These are phyloP conservation scores for Posidonia australis DNA, from an alignment of 106 monocot genomes.

Conservation along the genomic window DNA sequence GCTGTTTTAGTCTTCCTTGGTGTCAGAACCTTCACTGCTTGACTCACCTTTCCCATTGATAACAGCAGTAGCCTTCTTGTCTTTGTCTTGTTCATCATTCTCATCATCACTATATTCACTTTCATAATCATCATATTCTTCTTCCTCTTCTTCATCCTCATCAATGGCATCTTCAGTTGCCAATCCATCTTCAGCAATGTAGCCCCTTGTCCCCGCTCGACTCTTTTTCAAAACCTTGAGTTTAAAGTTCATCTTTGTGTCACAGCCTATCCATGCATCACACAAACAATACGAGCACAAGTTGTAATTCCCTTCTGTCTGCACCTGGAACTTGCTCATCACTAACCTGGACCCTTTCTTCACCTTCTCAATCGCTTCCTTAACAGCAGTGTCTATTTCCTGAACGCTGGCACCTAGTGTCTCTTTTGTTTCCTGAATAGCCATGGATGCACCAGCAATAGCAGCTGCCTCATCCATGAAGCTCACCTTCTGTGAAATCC, in stretches of 20 bases:
- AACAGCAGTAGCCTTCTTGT: no score
- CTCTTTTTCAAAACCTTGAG: slow-evolving; percentile 67
- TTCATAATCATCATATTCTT: slow-evolving; percentile 68
- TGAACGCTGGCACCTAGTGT: slow-evolving; percentile 49
- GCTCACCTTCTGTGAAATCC: slow-evolving; percentile 89
- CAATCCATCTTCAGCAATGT: slow-evolving; percentile 43
- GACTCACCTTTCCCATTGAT: no score
- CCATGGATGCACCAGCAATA: slow-evolving; percentile 65
- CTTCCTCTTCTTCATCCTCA: slow-evolving; percentile 71
- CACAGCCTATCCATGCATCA: slow-evolving; percentile 88
- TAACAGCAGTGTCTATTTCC: slow-evolving; percentile 51
- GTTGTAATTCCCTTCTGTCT: slow-evolving; percentile 62
- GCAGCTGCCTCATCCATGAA: slow-evolving; percentile 79
- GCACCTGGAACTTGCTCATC: slow-evolving; percentile 89
- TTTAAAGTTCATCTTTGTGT: slow-evolving; percentile 55
- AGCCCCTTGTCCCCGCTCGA: slow-evolving; percentile 51
- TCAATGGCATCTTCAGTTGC: slow-evolving; percentile 30
- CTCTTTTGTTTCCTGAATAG: slow-evolving; percentile 76
- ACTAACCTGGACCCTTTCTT: slow-evolving; percentile 72
- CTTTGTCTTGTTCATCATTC: slow-evolving; percentile 17
- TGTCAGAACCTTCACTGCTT: no score
- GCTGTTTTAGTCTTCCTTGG: no score
- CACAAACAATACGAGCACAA: slow-evolving; percentile 59
- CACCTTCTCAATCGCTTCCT: slow-evolving; percentile 71
- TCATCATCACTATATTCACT: slow-evolving; percentile 86